Percentiles rank a stretch among this genome's conserved stretches.
These are phyloP conservation scores for Magnaporthiopsis incrustans DNA, from an alignment of 2,329 filamentous ascomycete species.

Conservation along the genomic window DNA sequence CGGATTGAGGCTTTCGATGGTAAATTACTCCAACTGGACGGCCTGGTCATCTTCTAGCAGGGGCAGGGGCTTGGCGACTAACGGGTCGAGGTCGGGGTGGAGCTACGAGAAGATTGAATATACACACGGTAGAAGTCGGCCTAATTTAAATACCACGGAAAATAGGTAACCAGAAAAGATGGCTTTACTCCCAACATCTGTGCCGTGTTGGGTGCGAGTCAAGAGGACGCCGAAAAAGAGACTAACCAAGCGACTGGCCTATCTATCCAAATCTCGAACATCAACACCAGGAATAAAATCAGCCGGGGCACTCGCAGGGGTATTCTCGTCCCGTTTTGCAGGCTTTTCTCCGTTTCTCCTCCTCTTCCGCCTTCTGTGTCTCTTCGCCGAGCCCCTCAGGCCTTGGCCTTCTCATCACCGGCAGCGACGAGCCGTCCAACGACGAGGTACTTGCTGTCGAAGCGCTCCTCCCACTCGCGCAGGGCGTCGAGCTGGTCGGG, in stretches of 20 bases:
- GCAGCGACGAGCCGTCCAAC: conserved; percentile 72
- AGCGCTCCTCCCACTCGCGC: conserved; percentile 87
- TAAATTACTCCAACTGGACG: too few species aligned
- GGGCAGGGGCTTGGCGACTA: too few species aligned
- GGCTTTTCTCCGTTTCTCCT: neutral
- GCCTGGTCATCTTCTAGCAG: too few species aligned
- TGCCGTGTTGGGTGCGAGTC: neutral
- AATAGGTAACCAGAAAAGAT: too few species aligned
- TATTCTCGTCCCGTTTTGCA: too few species aligned
- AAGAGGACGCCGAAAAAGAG: neutral
- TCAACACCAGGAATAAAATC: neutral
- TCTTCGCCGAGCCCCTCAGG: neutral
- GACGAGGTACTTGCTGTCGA: conserved; percentile 89
- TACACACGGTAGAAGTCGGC: too few species aligned
- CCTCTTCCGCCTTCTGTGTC: neutral
- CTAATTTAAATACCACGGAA: too few species aligned
- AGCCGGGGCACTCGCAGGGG: too few species aligned
- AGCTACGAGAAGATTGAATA: too few species aligned
- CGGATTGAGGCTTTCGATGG: too few species aligned
- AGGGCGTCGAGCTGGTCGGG: conserved; percentile 74
- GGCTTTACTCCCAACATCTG: neutral
- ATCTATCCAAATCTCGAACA: neutral
- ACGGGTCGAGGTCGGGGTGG: too few species aligned
- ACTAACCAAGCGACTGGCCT: neutral
- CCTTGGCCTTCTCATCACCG: conserved; percentile 27